Evolutionary conservation across 2,329 filamentous ascomycete species (phyloP), one percentile per base, ranked within the genome.

Genomic region (Zymoseptoria passerinii): DNA sequence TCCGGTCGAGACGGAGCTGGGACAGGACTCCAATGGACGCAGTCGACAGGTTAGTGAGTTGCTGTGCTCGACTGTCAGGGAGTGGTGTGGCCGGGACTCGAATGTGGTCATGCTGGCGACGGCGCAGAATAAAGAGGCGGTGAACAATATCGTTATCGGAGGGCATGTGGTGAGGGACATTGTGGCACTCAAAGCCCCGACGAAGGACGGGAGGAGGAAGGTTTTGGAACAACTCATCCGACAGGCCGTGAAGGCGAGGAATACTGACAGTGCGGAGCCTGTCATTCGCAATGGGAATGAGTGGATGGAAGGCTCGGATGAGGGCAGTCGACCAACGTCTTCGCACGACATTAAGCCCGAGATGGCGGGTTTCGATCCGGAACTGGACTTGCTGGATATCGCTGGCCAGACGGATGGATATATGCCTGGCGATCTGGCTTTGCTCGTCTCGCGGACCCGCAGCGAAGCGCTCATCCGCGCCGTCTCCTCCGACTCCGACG

Each of bases 351-450:
- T 83, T 55, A 88, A 57, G 8, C 29, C 29, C 10, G 55, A 60
- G 19, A 61, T 87, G 0, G 94, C 95, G 67, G 75, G 86, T 1
- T 77, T 96, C 5, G 88, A 91, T 58, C 76, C 83, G 0, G 83
- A 88, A 53, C 83, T 99, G 8, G 94, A 99, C 71, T 89, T 97
- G 58, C 83, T 97, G 8, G 92, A 97, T 63, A 81, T 99, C 57
- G 91, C 95, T 18, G 92, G 94, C 1, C 87, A 92, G 66, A 97
- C 92, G 0, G 94, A 99, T 70, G 94, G 94, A 0, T 99, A 97
- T 71, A 96, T 97, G 92, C 92, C 94, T 0, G 94, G 92, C 3
- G 94, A 99, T 72, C 80, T 99, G 44, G 85, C 88, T 16, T 81
- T 96, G 1, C 83, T 99, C 9, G 88, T 95, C 18, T 87, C 90